Conservation (phyloP, 1,284 basidiomycete genomes). For the Violaceomyces palustris region DNA sequence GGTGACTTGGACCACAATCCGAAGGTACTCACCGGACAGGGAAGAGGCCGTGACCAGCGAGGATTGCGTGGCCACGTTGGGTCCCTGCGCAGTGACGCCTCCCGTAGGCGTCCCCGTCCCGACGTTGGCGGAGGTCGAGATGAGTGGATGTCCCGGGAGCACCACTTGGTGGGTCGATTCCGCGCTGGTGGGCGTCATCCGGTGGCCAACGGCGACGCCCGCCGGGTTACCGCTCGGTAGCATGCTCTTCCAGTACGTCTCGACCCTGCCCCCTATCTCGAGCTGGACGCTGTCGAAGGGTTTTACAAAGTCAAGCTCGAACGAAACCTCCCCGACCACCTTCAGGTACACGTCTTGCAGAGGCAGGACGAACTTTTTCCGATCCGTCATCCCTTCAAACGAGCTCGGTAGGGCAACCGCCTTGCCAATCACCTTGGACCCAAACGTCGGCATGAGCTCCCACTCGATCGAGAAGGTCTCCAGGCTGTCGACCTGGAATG, state of each 20-base stretch:
- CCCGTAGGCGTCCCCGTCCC: no score
- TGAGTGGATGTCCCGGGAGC: not conserved
- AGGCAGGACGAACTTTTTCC: slow-evolving; percentile 57
- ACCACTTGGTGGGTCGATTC: slow-evolving; percentile 6
- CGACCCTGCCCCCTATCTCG: slow-evolving; percentile 79
- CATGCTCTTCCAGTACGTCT: slow-evolving; percentile 53
- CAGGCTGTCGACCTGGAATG: slow-evolving; percentile 77
- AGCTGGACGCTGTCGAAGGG: slow-evolving; percentile 89
- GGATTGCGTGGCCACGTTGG: slow-evolving; percentile 12
- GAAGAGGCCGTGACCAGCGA: slow-evolving; percentile 73
- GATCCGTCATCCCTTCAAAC: slow-evolving; percentile 57
- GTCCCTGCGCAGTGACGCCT: no score
- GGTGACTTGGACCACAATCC: slow-evolving; percentile 84
- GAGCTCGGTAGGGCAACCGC: slow-evolving; percentile 78
- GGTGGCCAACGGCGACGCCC: slow-evolving; percentile 9
- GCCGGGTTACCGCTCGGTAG: slow-evolving; percentile 27
- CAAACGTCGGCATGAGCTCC: slow-evolving; percentile 95
- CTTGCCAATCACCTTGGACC: slow-evolving; percentile 93
- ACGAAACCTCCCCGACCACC: slow-evolving; percentile 88
- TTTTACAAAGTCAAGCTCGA: slow-evolving; percentile 80
- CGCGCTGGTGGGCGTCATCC: slow-evolving; percentile 42
- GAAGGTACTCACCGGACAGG: slow-evolving; percentile 78
- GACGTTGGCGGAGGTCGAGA: not conserved
- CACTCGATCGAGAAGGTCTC: slow-evolving; percentile 79
- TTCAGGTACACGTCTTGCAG: slow-evolving; percentile 89